Conservation (phyloP, 495 filamentous ascomycete species). For the Penicillium tannophilum region DNA sequence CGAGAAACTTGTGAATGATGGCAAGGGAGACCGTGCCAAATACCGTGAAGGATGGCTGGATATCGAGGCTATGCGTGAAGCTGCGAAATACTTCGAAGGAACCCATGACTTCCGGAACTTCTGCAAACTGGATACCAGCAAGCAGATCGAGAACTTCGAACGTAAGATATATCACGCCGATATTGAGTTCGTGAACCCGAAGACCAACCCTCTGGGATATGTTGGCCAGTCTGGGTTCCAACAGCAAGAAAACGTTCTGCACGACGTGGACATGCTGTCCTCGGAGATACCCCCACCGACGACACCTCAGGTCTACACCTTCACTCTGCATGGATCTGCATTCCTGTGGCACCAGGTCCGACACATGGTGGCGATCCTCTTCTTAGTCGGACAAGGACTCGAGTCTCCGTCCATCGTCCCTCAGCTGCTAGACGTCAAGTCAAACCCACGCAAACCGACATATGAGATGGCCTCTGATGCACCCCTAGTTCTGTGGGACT, state of each 20-base stretch:
- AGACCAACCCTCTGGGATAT: slow-evolving; percentile 45
- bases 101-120: slow-evolving; percentile 95
- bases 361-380: slow-evolving; percentile 84
- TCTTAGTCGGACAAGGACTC: slow-evolving; percentile 87
- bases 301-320: slow-evolving; percentile 74
- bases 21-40: slow-evolving; percentile 29
- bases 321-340: slow-evolving; percentile 84
- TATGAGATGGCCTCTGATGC: slow-evolving; percentile 90
- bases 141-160: slow-evolving; percentile 81
- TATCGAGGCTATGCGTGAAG: slow-evolving; percentile 82
- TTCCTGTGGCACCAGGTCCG: slow-evolving; percentile 99
- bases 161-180: slow-evolving; percentile 73
- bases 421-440: slow-evolving; percentile 69
- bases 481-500: slow-evolving; percentile 94
- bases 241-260: slow-evolving; percentile 20
- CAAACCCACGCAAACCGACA: slow-evolving; percentile 69
- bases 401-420: slow-evolving; percentile 72
- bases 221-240: slow-evolving; percentile 38
- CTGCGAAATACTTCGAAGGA: slow-evolving; percentile 77
- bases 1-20: slow-evolving; percentile 23
- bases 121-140: slow-evolving; percentile 84
- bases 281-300: slow-evolving; percentile 20
- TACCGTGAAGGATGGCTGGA: slow-evolving; percentile 66
- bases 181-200: slow-evolving; percentile 66
- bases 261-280: slow-evolving; percentile 20